Evolutionary conservation across 345 rosid genomes (phyloP), one percentile per base, ranked within the genome.

Genomic region (Camelina hispida): DNA sequence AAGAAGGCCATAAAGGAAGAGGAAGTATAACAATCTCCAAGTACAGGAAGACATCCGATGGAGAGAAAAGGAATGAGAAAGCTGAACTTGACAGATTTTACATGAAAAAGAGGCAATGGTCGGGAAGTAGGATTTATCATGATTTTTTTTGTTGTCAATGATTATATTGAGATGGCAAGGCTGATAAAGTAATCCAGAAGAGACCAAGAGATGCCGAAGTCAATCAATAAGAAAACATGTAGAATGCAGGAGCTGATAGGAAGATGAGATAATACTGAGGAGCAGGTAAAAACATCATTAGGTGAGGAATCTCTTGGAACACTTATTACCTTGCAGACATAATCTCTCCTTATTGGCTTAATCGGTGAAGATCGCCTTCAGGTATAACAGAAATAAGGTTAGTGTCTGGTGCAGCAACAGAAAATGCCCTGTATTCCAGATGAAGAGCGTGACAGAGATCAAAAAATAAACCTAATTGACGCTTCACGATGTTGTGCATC

Each of bases 321-420:
- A 55, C 76, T 78, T 69, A 85, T 90, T 92, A 95, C 97, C 99
- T 95, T 95, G 96, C 97, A 90, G 75, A 87, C 82, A 90, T 95
- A 92, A 77, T 95, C 97, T 83, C 97, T 92, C 80, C 97, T 87
- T 89, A 90, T 85, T 80, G 93, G 95, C 84, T 84, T 90, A 87
- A 86, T 74, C 32, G 96, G 97, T 87, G 99, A 85, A 75, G 79
- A 87, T 62, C 89, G 97, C 99, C 97, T 92, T 95, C 99, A 95
- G 77, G 89, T 90, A 92, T 84, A 87, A 89, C 83, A 92, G 93
- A 94, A 84, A 89, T 52, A 79, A 82, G 85, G 92, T 92, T 85
- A 95, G 98, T 85, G 76, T 54, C 30, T 85, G 78, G 78, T 82
- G 83, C 78, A 74, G 83, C 79, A 81, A 80, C 86, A 87, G 69